phyloP scores from a whole-genome alignment of 2,329 filamentous ascomycete genomes.

The Podosphaera aphanis region DNA sequence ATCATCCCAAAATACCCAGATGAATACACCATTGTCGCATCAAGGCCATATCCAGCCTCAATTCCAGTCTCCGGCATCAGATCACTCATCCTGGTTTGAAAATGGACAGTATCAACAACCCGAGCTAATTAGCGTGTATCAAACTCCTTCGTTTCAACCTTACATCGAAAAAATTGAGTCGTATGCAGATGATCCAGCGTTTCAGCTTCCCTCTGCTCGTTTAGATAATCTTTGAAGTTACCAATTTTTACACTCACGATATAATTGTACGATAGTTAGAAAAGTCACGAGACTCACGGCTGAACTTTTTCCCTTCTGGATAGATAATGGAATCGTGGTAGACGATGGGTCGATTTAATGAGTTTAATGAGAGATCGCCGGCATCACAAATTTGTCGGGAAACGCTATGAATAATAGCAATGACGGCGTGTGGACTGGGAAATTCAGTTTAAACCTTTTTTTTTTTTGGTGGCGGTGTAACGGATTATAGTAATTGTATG shows the following conservation, averaged over 20 bases:
- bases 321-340: not conserved
- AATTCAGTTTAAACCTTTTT: not conserved
- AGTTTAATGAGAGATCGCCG: not conserved
- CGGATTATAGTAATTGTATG: not conserved
- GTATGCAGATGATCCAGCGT: conserved; percentile 27
- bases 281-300: not conserved
- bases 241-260: not conserved
- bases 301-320: not conserved
- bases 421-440: not conserved
- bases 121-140: conserved; percentile 24
- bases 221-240: conserved; percentile 30
- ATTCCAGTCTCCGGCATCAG: conserved; percentile 19
- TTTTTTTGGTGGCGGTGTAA: not conserved
- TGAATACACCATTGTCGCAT: conserved; percentile 13
- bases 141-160: conserved; percentile 14
- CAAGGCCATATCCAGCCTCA: conserved; percentile 17
- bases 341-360: not conserved
- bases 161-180: conserved; percentile 31
- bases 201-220: conserved; percentile 35
- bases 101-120: conserved; percentile 29
- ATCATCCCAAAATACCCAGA: conserved; percentile 7
- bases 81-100: conserved; percentile 29
- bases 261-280: not conserved
- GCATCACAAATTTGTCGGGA: not conserved
- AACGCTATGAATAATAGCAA: not conserved